phyloP scores from a whole-genome alignment of 83 land plant genomes.

The Thuja plicata region DNA sequence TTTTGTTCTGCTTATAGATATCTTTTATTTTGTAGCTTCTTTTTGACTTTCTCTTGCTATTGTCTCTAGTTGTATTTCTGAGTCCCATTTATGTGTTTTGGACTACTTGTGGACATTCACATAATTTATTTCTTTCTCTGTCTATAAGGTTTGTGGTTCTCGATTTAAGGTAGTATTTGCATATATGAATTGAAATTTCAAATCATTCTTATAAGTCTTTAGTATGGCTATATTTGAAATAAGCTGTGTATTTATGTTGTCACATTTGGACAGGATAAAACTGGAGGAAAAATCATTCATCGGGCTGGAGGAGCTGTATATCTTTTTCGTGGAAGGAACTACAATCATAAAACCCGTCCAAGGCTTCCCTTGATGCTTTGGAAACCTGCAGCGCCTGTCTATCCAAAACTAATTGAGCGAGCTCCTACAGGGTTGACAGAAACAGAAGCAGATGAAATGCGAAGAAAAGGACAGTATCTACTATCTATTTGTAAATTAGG shows the following conservation, averaged over 20 bases:
- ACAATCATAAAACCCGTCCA: slow-evolving; percentile 64
- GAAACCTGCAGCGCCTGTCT: slow-evolving; percentile 92
- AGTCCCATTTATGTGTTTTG: too few relatives aligned
- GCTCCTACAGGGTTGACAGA: slow-evolving; percentile 81
- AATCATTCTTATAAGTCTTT: background rate
- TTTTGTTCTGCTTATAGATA: too few relatives aligned
- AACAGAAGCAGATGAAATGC: slow-evolving; percentile 60
- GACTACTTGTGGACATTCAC: too few relatives aligned
- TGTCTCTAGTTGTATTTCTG: too few relatives aligned
- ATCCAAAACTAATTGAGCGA: slow-evolving; percentile 81
- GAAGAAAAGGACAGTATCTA: slow-evolving; percentile 63
- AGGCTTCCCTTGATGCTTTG: slow-evolving; percentile 81
- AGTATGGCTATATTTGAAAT: background rate
- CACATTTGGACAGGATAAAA: slow-evolving; percentile 60
- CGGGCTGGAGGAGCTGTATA: slow-evolving; percentile 75
- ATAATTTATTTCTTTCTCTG: too few relatives aligned
- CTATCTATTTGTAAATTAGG: slow-evolving; percentile 81
- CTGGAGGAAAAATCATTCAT: slow-evolving; percentile 84
- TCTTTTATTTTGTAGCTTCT: too few relatives aligned
- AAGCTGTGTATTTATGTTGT: slow-evolving; percentile 4
- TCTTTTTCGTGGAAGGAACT: slow-evolving; percentile 89
- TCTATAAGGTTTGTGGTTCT: background rate
- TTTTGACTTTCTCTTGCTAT: too few relatives aligned
- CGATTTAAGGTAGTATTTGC: background rate
- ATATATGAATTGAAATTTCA: background rate